phyloP scores from a whole-genome alignment of 805 yeast species.

The Grigorovia transvaalensis region DNA sequence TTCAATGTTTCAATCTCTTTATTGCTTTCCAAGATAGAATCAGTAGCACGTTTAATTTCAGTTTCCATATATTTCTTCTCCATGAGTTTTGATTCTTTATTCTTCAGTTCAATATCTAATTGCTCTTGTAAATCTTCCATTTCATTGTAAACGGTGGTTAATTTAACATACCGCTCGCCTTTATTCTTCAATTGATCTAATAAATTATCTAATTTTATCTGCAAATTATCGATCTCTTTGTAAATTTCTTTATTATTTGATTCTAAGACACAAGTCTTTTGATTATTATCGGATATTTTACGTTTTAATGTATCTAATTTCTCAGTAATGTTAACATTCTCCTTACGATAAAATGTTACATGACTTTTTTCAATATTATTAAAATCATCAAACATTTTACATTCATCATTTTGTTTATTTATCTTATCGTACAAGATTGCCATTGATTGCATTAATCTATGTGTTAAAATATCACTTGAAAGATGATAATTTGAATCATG shows the following conservation, averaged over 20 bases:
- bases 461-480: constrained; percentile 43
- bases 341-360: constrained; percentile 33
- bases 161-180: constrained; percentile 5
- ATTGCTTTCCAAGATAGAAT: constrained; percentile 39
- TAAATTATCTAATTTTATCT: constrained; percentile 7
- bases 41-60: constrained; percentile 46
- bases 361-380: constrained; percentile 34
- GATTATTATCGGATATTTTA: constrained; percentile 10
- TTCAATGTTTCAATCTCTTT: constrained; percentile 18
- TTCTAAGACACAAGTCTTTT: constrained; percentile 25
- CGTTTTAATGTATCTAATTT: constrained; percentile 36
- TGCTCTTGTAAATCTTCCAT: constrained; percentile 39
- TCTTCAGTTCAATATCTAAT: constrained; percentile 34
- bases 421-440: constrained; percentile 38
- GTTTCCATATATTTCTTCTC: constrained; percentile 56
- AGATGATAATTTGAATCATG: constrained; percentile 24
- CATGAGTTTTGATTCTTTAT: constrained; percentile 37
- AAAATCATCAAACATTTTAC: constrained; percentile 34
- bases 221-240: constrained; percentile 19
- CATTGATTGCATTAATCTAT: constrained; percentile 48
- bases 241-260: constrained; percentile 22
- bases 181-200: not conserved
- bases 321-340: constrained; percentile 35
- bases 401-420: constrained; percentile 37
- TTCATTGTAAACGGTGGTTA: constrained; percentile 11